A percentile compares a stretch with the other conserved stretches of the same genome.
These are phyloP conservation scores for Rhodotorula sp. DNA, from an alignment of 1,284 basidiomycete species.

Conservation along the genomic window DNA sequence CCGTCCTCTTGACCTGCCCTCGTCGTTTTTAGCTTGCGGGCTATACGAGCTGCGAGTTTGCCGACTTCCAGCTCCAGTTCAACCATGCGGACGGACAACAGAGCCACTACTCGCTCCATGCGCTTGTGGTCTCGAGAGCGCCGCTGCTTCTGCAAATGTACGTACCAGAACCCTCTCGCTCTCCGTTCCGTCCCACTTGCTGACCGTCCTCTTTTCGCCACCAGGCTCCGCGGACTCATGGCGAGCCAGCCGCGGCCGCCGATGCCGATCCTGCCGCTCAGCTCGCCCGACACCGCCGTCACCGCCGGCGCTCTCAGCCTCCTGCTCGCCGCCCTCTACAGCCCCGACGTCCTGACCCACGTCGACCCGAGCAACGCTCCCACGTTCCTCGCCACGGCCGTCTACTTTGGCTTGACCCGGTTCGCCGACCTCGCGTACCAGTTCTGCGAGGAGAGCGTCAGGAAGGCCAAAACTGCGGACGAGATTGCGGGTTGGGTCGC, in stretches of 20 bases:
- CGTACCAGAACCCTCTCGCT: not conserved
- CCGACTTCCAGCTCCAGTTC: constrained; percentile 18
- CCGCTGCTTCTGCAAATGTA: constrained; percentile 19
- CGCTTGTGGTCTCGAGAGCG: constrained; percentile 18
- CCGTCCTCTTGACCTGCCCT: not conserved
- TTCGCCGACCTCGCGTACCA: constrained; percentile 7
- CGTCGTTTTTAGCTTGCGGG: constrained; percentile 2
- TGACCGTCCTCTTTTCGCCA: not conserved
- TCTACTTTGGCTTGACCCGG: constrained; percentile 18
- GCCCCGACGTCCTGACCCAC: constrained; percentile 19
- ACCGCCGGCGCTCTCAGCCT: constrained; percentile 15
- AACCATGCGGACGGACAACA: not conserved
- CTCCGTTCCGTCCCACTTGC: no score
- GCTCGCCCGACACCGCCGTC: constrained; percentile 14
- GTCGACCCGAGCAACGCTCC: constrained; percentile 1
- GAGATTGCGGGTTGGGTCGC: constrained; percentile 14
- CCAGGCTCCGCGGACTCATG: constrained; percentile 1
- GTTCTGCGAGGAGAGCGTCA: constrained; percentile 5
- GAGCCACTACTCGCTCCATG: constrained; percentile 11
- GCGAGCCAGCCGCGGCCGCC: constrained; percentile 1
- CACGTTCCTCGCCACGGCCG: constrained; percentile 13
- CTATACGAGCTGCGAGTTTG: constrained; percentile 9
- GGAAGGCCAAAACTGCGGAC: not conserved
- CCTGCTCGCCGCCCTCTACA: constrained; percentile 30
- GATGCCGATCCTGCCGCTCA: constrained; percentile 6